phyloP scores from a whole-genome alignment of 2,329 filamentous ascomycete species.

The Penicillium rolfsii region DNA sequence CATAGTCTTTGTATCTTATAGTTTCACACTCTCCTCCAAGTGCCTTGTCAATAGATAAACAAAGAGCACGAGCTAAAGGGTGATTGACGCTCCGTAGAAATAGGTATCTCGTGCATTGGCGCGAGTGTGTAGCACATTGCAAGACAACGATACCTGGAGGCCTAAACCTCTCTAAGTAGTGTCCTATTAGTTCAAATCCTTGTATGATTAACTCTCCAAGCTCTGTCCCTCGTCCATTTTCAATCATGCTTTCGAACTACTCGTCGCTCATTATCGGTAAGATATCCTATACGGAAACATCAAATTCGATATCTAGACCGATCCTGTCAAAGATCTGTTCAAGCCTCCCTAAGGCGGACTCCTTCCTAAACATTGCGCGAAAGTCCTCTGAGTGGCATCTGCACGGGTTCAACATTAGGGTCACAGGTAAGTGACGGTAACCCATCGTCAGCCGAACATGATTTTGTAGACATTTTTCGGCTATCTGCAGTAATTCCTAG shows the following conservation, averaged over 20 bases:
- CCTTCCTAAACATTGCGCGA: constrained; percentile 4
- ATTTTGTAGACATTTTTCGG: constrained; percentile 5
- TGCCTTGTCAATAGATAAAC: constrained; percentile 3
- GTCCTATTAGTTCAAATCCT: constrained; percentile 1
- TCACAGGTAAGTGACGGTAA: constrained; percentile 5
- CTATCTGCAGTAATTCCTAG: neutral
- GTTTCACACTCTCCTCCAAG: constrained; percentile 3
- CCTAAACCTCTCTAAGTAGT: constrained; percentile 6
- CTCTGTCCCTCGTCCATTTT: neutral
- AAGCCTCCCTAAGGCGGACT: neutral
- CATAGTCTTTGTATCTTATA: constrained; percentile 1
- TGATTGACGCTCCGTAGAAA: constrained; percentile 3
- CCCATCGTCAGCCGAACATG: constrained; percentile 3
- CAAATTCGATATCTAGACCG: constrained; percentile 5
- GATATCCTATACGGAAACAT: constrained; percentile 6
- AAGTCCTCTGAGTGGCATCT: constrained; percentile 5
- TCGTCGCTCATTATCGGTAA: constrained; percentile 6
- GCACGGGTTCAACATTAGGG: constrained; percentile 3
- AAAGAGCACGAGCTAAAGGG: constrained; percentile 1
- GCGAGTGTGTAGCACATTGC: constrained; percentile 1
- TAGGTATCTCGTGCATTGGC: neutral
- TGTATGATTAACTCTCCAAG: neutral
- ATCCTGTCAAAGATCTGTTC: constrained; percentile 4
- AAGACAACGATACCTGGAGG: constrained; percentile 4
- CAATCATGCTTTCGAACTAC: constrained; percentile 4